Percentiles rank a stretch among this genome's conserved stretches.
These are phyloP conservation scores for Hortaea werneckii DNA, from an alignment of 2,329 filamentous ascomycete genomes.

Conservation along the genomic window DNA sequence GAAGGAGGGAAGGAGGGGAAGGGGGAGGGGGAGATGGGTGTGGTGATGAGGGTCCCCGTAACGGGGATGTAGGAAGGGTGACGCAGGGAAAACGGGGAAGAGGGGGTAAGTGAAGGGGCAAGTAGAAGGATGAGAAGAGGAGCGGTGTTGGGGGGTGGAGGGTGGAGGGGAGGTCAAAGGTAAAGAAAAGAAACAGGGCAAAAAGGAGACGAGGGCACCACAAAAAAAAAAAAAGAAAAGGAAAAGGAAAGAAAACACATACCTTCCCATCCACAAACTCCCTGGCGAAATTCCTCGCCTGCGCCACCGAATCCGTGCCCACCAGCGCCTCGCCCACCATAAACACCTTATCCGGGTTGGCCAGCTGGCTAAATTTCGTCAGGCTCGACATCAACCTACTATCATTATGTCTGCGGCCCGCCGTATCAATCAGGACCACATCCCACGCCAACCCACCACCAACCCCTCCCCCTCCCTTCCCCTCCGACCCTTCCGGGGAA, in stretches of 20 bases:
- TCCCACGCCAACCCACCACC: conserved; percentile 49
- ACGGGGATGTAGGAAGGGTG: no score
- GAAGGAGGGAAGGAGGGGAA: no score
- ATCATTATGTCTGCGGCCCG: conserved; percentile 90
- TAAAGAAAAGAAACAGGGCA: no score
- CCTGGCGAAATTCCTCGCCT: conserved; percentile 91
- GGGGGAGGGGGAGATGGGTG: no score
- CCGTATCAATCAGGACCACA: conserved; percentile 94
- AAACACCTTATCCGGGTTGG: conserved; percentile 93
- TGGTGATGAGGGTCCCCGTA: no score
- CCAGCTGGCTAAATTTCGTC: conserved; percentile 95
- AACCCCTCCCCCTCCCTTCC: conserved; percentile 2
- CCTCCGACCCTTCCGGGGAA: not conserved
- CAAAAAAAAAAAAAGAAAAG: no score
- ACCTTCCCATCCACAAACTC: conserved; percentile 50
- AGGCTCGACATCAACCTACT: conserved; percentile 89
- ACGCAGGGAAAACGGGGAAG: no score
- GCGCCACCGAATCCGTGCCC: conserved; percentile 87
- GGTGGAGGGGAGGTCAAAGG: no score
- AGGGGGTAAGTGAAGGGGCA: no score
- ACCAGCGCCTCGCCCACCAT: conserved; percentile 94
- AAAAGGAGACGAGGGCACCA: not conserved
- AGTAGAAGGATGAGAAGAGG: no score
- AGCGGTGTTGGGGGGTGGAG: no score
- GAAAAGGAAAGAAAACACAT: not conserved